Conservation (phyloP, 78 protist genomes). For the Monosiga brevicollis region DNA sequence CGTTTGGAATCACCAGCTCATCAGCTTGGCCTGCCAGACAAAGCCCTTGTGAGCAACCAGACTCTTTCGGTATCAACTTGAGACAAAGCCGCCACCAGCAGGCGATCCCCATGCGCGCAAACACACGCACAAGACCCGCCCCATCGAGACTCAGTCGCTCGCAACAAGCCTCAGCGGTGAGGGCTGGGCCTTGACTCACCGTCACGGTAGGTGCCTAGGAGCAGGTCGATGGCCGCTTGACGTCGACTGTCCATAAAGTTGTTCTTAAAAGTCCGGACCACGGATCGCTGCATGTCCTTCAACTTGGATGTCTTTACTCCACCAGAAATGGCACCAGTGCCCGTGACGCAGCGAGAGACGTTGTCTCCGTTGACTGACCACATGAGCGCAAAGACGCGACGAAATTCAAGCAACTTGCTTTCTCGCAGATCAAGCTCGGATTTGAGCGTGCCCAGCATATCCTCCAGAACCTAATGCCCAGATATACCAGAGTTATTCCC, state of each 20-base stretch:
- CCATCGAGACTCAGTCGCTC: too few relatives aligned
- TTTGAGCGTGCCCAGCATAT: too few relatives aligned
- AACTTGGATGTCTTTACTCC: not conserved
- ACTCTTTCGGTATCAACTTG: too few relatives aligned
- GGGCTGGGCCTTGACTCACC: too few relatives aligned
- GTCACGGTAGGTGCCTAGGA: constrained; percentile 2
- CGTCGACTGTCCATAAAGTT: constrained; percentile 16
- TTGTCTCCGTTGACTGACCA: constrained; percentile 29
- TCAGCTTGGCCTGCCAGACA: not conserved
- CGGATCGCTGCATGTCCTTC: constrained; percentile 8
- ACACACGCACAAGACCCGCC: too few relatives aligned
- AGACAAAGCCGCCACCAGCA: not conserved
- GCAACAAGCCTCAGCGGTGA: too few relatives aligned
- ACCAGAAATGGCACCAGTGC: constrained; percentile 36
- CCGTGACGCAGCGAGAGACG: constrained; percentile 14
- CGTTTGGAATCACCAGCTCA: not conserved
- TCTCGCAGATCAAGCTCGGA: too few relatives aligned
- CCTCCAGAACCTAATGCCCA: too few relatives aligned
- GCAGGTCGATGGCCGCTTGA: constrained; percentile 9
- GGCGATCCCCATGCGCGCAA: not conserved
- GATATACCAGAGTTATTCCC: too few relatives aligned
- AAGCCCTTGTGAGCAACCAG: not conserved
- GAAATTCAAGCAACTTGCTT: too few relatives aligned
- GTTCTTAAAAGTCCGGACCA: constrained; percentile 5
- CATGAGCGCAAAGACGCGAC: too few relatives aligned